Evolutionary conservation across 257 asterid species (phyloP).

Genomic region (Coffea eugenioides): DNA sequence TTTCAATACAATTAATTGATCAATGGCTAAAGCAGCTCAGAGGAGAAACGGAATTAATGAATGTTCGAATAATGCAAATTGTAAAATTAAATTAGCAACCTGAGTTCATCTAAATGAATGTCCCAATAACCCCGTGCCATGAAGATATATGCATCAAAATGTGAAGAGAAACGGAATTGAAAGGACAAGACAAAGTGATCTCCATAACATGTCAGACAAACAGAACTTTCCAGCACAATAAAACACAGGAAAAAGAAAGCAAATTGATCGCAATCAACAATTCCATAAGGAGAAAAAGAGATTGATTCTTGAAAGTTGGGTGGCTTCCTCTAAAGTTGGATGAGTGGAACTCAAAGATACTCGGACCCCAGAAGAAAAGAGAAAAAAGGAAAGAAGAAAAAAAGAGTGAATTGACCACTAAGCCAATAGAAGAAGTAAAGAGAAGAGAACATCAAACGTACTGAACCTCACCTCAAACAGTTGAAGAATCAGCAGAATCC

Average conservation of each 20-base stretch:
- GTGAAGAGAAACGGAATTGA: not conserved
- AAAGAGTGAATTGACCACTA: not conserved
- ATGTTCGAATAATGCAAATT: not conserved
- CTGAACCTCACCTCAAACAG: constrained; percentile 51
- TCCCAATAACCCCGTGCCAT: not conserved
- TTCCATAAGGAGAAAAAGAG: constrained; percentile 10
- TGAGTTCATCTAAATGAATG: no score
- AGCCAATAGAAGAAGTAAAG: not conserved
- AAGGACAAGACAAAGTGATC: not conserved
- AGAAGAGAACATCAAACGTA: constrained; percentile 3
- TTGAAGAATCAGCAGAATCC: constrained; percentile 54
- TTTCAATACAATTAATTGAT: not conserved
- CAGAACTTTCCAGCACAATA: not conserved
- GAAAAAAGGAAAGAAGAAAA: not conserved
- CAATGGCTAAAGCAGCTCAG: not conserved
- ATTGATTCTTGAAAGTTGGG: constrained; percentile 13
- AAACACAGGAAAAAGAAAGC: not conserved
- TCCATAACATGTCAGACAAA: not conserved
- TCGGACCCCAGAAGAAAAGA: constrained; percentile 1
- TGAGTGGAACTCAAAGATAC: constrained; percentile 12
- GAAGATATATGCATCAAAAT: not conserved
- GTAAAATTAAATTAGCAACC: no score
- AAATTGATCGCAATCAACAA: constrained; percentile 6
- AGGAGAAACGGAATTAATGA: not conserved
- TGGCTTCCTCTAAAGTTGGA: constrained; percentile 16